Evolutionary conservation across 208 protist species (phyloP).

Genomic region (Histomonas meleagridis): DNA sequence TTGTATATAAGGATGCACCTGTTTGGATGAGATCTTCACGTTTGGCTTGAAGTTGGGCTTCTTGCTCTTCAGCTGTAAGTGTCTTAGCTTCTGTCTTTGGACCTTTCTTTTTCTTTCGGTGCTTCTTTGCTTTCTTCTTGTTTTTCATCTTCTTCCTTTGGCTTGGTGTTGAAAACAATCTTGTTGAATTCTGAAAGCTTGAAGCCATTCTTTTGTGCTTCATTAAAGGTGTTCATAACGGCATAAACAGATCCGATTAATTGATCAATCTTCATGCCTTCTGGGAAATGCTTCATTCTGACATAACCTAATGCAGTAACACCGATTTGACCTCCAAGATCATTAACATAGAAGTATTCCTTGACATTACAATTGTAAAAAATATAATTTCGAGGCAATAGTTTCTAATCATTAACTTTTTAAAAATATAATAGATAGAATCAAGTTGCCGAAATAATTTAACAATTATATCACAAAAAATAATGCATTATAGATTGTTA

Average conservation of each 20-base stretch:
- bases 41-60: background rate
- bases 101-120: background rate
- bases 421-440: too few relatives aligned
- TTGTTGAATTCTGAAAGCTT: background rate
- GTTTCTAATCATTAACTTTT: too few relatives aligned
- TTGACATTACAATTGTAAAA: background rate
- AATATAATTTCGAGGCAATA: too few relatives aligned
- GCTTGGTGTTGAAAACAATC: background rate
- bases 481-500: too few relatives aligned
- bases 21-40: background rate
- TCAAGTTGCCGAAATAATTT: too few relatives aligned
- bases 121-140: background rate
- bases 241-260: background rate
- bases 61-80: background rate
- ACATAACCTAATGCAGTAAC: conserved; percentile 8
- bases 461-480: too few relatives aligned
- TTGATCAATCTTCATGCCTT: background rate
- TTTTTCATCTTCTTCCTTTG: background rate
- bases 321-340: conserved; percentile 17
- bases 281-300: background rate
- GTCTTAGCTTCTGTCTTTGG: background rate
- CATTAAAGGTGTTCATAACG: background rate
- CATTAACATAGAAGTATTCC: background rate
- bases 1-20: background rate
- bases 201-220: background rate